phyloP scores from a whole-genome alignment of 345 rosid species.

The Rhodomyrtus tomentosa region DNA sequence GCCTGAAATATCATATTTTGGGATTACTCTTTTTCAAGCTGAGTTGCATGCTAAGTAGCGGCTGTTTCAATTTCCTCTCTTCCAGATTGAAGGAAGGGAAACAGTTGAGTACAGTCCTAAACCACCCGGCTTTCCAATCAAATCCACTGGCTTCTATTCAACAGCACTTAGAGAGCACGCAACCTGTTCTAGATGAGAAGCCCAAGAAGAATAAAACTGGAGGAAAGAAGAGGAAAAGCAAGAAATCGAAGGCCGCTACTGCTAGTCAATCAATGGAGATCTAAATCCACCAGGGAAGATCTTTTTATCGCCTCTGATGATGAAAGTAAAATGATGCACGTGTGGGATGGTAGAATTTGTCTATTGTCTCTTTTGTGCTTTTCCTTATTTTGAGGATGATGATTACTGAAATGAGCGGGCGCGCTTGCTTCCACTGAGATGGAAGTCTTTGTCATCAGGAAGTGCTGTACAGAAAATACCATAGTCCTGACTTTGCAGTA shows the following conservation, averaged over 20 bases:
- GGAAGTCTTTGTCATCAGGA: background rate
- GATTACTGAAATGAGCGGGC: background rate
- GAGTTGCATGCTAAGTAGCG: background rate
- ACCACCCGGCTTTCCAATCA: conserved; percentile 52
- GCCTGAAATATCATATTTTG: background rate
- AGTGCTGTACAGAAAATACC: background rate
- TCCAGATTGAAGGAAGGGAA: conserved; percentile 56
- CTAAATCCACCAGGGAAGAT: background rate
- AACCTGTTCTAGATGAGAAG: conserved; percentile 46
- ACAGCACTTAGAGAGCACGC: conserved; percentile 58
- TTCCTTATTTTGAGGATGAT: background rate
- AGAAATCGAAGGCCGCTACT: conserved; percentile 16
- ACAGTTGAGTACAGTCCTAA: conserved; percentile 48
- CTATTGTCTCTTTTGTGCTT: background rate
- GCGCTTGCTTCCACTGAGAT: background rate
- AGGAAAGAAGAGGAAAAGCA: conserved; percentile 36
- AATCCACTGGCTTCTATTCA: conserved; percentile 70
- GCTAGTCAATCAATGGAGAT: conserved; percentile 30
- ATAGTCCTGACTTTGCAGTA: background rate
- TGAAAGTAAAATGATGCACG: background rate
- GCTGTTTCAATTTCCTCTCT: background rate
- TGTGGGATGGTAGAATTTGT: background rate
- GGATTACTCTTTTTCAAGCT: background rate
- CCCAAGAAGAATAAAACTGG: conserved; percentile 33
- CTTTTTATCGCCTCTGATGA: too few relatives aligned